Base-by-base conservation (phyloP, 129 eudicot genomes). In the Silybum marianum region DNA sequence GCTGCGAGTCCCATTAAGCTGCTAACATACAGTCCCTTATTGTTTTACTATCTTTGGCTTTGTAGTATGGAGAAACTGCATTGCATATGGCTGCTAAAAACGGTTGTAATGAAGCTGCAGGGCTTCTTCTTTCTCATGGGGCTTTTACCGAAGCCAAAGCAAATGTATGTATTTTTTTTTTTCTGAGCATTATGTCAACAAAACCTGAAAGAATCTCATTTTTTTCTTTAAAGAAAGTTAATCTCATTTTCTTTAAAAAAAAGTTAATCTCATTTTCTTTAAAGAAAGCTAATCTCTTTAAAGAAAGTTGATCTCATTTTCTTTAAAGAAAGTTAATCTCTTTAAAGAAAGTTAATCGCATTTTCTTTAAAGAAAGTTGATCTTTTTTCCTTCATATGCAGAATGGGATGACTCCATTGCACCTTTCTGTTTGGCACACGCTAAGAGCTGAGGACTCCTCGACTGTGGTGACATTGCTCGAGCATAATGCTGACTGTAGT, bases 401-500 rank as follows among this genome's bases (percentile, higher is more conserved):
- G 98, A 93, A 93, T 81, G 98, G 98, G 69, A 93, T 93, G 98
- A 89, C 97, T 69, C 98, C 98, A 22, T 83, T 93, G 75, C 98
- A 93, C 80, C 98, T 91, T 77, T 96, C 97, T 78, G 97, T 91
- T 69, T 93, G 98, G 98, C 93, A 93, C 84, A 90, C 98, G 25
- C 88, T 91, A 25, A 87, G 92, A 81, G 84, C 92, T 22, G 95
- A 93, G 79, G 97, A 92, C 84, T 88, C 77, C 76, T 93, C 95
- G 9, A 91, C 98, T 39, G 98, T 95, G 28, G 78, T 84, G 82
- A 91, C 99, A 42, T 81, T 95, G 84, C 97, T 95, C 0, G 93
- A 95, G 86, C 79, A 88, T 83, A 83, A 91, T 42, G 98, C 99
- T 25, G 93, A 95, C 81, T 93, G 98, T 81, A 91, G 97, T 88